Evolutionary conservation across 1,284 basidiomycete species (phyloP), one percentile per base, ranked within the genome.

Genomic region (Neonothopanus nambi): DNA sequence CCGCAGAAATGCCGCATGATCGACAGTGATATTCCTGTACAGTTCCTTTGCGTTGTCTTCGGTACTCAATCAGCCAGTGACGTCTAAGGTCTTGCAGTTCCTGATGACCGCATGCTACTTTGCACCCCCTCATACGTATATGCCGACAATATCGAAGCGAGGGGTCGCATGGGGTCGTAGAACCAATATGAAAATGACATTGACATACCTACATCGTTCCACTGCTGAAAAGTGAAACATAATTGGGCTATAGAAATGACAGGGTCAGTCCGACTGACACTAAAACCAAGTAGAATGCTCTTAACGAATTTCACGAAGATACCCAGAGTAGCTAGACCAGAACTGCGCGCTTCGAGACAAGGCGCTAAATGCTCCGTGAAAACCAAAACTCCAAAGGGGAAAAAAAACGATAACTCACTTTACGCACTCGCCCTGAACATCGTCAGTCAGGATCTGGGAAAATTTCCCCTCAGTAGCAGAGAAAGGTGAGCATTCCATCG

Each of bases 241-340:
- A 90, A 70, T 68, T 89, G 86, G 28, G 87, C 84, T 87, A 53
- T 42, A 61, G 5, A 50, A 3, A 56, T 54, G 45, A 56, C 55
- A 61, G 57, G 60, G 52, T 47, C 40, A 52, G 55, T 20, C 44
- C 55, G 37, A 43, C 46, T 57, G 54, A 56, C 48, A 17, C 24
- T 54, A 54, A 56, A 48, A 49, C 20, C 3, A 48, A 24, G 17
- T 50, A 33, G 23, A 5, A 28, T 46, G 51, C 44, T 51, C 28
- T 85, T 62, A 63, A 87, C 87, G 81, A 51, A 88, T 78, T 75
- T 90, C 87, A 47, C 87, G 80, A 48, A 90, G 74, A 67, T 91
- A 89, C 0, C 89, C 87, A 5, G 87, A 90, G 66, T 89, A 91
- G 58, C 87, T 89, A 7, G 89, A 87, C 88, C 89, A 90, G 61